phyloP scores from a whole-genome alignment of 768 basidiomycete species.

The Pulveroboletus sp. region DNA sequence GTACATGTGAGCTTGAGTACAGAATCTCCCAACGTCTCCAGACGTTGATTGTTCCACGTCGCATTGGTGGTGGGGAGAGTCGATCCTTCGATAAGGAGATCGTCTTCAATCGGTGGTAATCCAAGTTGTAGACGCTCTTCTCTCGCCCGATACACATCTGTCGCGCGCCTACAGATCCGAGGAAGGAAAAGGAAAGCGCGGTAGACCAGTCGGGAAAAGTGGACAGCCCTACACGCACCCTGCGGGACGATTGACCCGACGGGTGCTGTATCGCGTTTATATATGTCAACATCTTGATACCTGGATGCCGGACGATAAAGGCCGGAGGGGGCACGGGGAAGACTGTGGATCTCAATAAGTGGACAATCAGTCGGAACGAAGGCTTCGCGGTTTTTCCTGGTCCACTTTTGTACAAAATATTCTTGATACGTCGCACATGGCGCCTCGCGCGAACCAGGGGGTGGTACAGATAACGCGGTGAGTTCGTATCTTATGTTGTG shows the following conservation, averaged over 20 bases:
- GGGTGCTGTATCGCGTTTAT: conserved; percentile 20
- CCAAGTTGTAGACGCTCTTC: conserved; percentile 49
- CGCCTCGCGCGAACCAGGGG: conserved; percentile 46
- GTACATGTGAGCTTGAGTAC: conserved; percentile 75
- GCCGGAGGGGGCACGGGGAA: conserved; percentile 41
- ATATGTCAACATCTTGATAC: conserved; percentile 26
- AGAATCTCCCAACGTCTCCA: conserved; percentile 86
- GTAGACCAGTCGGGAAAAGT: conserved; percentile 48
- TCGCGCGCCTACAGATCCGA: conserved; percentile 60
- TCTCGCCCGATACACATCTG: conserved; percentile 58
- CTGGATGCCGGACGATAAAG: conserved; percentile 34
- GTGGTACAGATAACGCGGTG: conserved; percentile 57
- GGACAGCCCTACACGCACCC: conserved; percentile 51
- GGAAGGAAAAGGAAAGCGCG: conserved; percentile 58
- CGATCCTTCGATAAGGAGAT: conserved; percentile 66
- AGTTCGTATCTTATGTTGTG: conserved; percentile 60
- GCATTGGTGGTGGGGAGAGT: conserved; percentile 64
- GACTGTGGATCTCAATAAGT: conserved; percentile 50
- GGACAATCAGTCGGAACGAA: conserved; percentile 54
- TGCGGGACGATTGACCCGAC: conserved; percentile 38
- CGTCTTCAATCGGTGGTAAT: conserved; percentile 55
- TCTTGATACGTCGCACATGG: conserved; percentile 51
- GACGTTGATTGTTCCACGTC: conserved; percentile 74
- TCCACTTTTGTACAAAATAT: conserved; percentile 55
- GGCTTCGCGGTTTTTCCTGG: conserved; percentile 41